A percentile compares a stretch with the other conserved stretches of the same genome.
phyloP scores from a whole-genome alignment of 2,329 filamentous ascomycete genomes.

The Fusarium devonianum region DNA sequence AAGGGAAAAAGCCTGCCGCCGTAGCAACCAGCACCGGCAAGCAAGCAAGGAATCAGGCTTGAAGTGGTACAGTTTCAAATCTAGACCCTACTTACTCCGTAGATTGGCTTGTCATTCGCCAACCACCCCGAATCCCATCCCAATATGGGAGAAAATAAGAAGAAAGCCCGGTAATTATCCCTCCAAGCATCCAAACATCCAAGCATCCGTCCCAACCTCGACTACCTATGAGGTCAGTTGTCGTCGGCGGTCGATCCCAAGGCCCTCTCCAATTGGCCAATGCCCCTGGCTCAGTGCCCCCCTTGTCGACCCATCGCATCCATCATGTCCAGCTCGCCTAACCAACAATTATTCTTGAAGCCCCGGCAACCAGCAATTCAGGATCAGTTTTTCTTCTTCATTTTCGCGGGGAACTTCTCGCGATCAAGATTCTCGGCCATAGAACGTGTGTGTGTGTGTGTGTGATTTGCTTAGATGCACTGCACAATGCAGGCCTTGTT shows the following conservation, averaged over 20 bases:
- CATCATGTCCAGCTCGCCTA: constrained; percentile 19
- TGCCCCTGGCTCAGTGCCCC: constrained; percentile 21
- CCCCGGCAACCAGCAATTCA: constrained; percentile 31
- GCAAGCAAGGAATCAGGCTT: constrained; percentile 17
- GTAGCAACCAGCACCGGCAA: constrained; percentile 16
- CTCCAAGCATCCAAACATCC: constrained; percentile 1
- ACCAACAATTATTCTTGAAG: constrained; percentile 21
- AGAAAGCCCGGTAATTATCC: constrained; percentile 7
- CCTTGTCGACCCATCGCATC: constrained; percentile 21
- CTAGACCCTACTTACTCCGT: constrained; percentile 9
- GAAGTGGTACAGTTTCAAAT: constrained; percentile 19
- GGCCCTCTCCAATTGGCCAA: constrained; percentile 32
- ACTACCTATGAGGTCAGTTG: constrained; percentile 37
- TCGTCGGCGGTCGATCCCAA: constrained; percentile 28
- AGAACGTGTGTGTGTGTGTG: too few species aligned
- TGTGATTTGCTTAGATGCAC: too few species aligned
- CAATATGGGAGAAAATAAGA: constrained; percentile 33
- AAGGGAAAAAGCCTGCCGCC: constrained; percentile 1
- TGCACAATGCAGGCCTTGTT: too few species aligned
- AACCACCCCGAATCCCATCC: constrained; percentile 12
- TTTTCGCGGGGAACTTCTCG: constrained; percentile 28
- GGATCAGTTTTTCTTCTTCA: constrained; percentile 23
- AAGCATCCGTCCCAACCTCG: constrained; percentile 18
- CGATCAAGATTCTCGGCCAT: constrained; percentile 13
- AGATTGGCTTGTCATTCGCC: neutral